These are phyloP conservation scores for Neurospora sp. DNA, from an alignment of 495 filamentous ascomycete species.

Conservation along the genomic window DNA sequence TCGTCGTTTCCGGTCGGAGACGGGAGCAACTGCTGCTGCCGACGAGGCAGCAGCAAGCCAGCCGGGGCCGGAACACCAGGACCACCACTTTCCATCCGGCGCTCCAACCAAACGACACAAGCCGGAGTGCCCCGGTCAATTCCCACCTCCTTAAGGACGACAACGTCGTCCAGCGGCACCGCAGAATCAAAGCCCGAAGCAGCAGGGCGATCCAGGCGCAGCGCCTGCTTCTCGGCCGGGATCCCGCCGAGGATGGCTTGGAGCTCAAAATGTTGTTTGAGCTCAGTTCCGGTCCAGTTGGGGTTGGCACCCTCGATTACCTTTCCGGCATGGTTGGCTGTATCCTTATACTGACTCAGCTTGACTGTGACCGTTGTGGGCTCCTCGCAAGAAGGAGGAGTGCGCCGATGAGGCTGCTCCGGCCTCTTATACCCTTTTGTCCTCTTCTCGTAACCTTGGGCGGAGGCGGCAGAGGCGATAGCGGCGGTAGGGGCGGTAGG, in stretches of 20 bases:
- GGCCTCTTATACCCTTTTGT: background rate
- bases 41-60: too few relatives aligned
- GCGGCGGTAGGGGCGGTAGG: too few relatives aligned
- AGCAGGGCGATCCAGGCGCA: background rate
- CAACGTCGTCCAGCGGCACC: background rate
- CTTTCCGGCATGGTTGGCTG: too few relatives aligned
- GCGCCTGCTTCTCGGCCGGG: background rate
- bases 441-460: background rate
- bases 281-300: too few relatives aligned
- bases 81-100: too few relatives aligned
- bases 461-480: too few relatives aligned
- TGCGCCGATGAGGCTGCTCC: background rate
- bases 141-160: background rate
- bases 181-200: background rate
- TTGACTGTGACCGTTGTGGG: too few relatives aligned
- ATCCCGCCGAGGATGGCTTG: background rate
- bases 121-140: background rate
- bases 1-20: too few relatives aligned
- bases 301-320: background rate
- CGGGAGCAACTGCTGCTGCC: too few relatives aligned
- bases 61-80: too few relatives aligned
- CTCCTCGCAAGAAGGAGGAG: background rate
- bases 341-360: too few relatives aligned
- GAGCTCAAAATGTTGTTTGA: too few relatives aligned
- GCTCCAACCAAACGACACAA: background rate